Evolutionary conservation across 345 rosid genomes (phyloP), one percentile per base, ranked within the genome.

Genomic region (Populus alba): DNA sequence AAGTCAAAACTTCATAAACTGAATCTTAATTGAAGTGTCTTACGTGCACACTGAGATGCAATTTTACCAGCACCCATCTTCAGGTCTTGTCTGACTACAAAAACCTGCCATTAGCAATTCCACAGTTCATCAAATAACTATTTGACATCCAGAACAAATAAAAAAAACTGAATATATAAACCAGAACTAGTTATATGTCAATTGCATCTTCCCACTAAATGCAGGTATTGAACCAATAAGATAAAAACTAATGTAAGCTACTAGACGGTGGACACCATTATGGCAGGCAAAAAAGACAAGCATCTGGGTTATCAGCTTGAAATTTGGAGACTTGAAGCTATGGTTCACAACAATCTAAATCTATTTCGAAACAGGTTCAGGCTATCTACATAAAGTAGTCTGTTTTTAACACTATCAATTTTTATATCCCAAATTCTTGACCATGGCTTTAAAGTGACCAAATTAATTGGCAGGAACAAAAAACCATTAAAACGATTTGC

Each of bases 1-100:
- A 57, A 6, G 77, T 59, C 59, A 33, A 35, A 74, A 78, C 27
- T 45, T 77, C 12, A 59, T 49, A 45, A 55, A 47, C 45, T 25
- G 3, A 63, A 31, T 35, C n/a, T 41, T 3, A 25, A 1, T 25
- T 5, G 47, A 74, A 62, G 51, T 38, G 77, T 85, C 94, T 87
- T 88, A 93, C 95, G 98, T 76, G 98, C 98, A 81, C 98, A 93
- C 76, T 93, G 98, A 71, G 97, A 92, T 10, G 97, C 97, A 80
- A 81, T 86, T 87, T 93, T 93, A 66, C 98, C 98, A 59, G 89
- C 69, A 72, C 90, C 92, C 98, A 94, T 94, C 90, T 89, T 94
- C 81, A 92, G 87, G 87, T 95, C 97, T 80, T 92, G 97, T 86
- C 98, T 89, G 31, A 90, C 97, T 39, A 95, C 97, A 75, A 92